Percentiles rank a stretch among this genome's conserved stretches.
phyloP scores from a whole-genome alignment of 805 yeast species.

The Wickerhamomyces canadensis region DNA sequence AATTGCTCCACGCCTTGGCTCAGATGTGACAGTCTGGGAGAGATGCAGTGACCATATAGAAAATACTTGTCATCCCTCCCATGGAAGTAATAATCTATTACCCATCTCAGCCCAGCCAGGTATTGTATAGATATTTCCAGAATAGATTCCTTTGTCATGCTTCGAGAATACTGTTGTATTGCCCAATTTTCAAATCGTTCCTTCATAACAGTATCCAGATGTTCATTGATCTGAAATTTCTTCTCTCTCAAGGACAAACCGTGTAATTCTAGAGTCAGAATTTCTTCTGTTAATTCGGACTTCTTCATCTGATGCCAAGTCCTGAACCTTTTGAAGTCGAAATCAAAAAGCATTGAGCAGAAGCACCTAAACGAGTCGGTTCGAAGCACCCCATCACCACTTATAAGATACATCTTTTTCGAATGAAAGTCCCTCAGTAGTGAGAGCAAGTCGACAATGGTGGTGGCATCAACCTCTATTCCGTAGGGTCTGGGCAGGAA shows the following conservation, averaged over 20 bases:
- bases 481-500: constrained; percentile 91
- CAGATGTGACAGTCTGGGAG: constrained; percentile 88
- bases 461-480: constrained; percentile 79
- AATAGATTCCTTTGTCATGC: constrained; percentile 38
- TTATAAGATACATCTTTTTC: constrained; percentile 62
- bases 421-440: constrained; percentile 49
- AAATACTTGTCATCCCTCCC: constrained; percentile 89
- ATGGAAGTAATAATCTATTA: constrained; percentile 73
- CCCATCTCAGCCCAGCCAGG: constrained; percentile 93
- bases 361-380: constrained; percentile 69
- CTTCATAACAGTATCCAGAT: constrained; percentile 52
- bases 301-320: background rate
- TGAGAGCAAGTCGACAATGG: constrained; percentile 67
- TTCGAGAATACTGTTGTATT: constrained; percentile 60
- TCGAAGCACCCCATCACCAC: constrained; percentile 78
- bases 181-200: constrained; percentile 72
- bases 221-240: constrained; percentile 41
- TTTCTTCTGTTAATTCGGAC: background rate
- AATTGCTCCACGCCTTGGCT: constrained; percentile 65
- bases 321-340: constrained; percentile 3
- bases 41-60: constrained; percentile 76
- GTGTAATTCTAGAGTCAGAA: background rate
- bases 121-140: constrained; percentile 60
- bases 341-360: constrained; percentile 16
- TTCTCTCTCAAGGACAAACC: constrained; percentile 38